Evolutionary conservation across 495 filamentous ascomycete species (phyloP), one percentile per base, ranked within the genome.

Genomic region (Melanomma pulvis-pyrius): DNA sequence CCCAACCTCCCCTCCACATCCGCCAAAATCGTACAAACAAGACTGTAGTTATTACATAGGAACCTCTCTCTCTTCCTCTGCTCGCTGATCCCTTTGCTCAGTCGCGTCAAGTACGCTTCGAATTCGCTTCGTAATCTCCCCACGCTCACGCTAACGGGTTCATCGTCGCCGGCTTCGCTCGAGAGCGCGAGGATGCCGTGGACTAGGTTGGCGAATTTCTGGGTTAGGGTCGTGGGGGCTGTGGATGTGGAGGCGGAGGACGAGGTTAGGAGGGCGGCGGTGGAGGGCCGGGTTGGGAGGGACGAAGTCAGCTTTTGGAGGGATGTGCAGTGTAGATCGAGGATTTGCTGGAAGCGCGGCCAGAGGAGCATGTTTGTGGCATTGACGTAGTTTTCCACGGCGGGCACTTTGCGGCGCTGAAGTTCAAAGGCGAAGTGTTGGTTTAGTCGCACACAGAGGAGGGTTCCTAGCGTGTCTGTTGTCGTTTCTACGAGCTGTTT

Each of bases 291-390:
- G 47, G 79, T 78, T 28, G 79, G 72, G 0, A 83, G 79, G 12
- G 83, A 79, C 8, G 82, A 73, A 13, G 85, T 82, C 53, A 82
- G 79, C 44, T 82, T 82, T 46, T 87, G 88, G 22, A 98, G 82
- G 12, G 90, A 93, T 44, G 96, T 91, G 77, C 88, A 88, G 73
- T 98, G 94, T n/a, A 86, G 81, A 70, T 96, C 92, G 88, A 98
- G 96, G 72, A 94, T 86, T 24, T 89, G 83, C 78, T 98, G 96
- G 74, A 98, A 91, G 29, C 92, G 88, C 4, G 94, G 94, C 94
- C 94, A 98, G 5, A 98, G 86, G 8, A 91, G 86, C 93, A 98
- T 98, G 69, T 89, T 89, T 24, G 92, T 94, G 19, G 87, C 92
- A 75, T 98, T 98, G 71, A 97, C 88, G 74, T 98, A 98, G 29